Evolutionary conservation across 2,329 filamentous ascomycete species (phyloP).

Genomic region (Microsporum canis): DNA sequence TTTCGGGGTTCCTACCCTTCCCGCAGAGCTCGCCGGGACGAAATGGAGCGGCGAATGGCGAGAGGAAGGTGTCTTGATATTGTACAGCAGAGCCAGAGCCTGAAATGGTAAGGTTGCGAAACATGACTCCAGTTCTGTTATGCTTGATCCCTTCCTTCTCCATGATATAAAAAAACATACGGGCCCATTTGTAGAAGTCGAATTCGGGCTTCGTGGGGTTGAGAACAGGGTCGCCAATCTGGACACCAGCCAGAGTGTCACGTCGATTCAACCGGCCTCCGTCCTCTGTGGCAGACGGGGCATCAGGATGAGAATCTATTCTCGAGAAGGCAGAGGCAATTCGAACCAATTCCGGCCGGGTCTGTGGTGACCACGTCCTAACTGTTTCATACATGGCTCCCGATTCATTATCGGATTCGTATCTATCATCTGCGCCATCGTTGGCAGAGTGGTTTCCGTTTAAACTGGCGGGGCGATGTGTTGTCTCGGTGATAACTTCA

Average conservation of each 20-base stretch:
- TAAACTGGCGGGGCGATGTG: background rate
- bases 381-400: conserved; percentile 10
- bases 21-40: conserved; percentile 45
- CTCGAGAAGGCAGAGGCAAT: conserved; percentile 14
- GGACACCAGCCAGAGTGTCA: conserved; percentile 30
- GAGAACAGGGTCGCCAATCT: conserved; percentile 39
- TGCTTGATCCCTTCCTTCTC: conserved; percentile 46
- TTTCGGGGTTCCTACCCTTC: conserved; percentile 37
- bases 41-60: conserved; percentile 47
- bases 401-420: background rate
- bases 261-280: conserved; percentile 13
- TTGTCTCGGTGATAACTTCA: background rate
- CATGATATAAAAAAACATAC: conserved; percentile 40
- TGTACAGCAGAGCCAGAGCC: conserved; percentile 57
- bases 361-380: conserved; percentile 8
- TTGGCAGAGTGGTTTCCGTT: background rate
- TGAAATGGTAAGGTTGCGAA: conserved; percentile 54
- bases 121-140: conserved; percentile 49
- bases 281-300: background rate
- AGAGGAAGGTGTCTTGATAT: conserved; percentile 55
- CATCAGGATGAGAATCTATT: conserved; percentile 5
- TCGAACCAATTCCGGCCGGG: conserved; percentile 10
- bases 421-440: background rate
- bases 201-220: conserved; percentile 44
- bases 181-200: conserved; percentile 43